Percentiles rank a stretch among this genome's conserved stretches.
Conservation (phyloP, 1,284 basidiomycete genomes). For the Athelia psychrophila region DNA sequence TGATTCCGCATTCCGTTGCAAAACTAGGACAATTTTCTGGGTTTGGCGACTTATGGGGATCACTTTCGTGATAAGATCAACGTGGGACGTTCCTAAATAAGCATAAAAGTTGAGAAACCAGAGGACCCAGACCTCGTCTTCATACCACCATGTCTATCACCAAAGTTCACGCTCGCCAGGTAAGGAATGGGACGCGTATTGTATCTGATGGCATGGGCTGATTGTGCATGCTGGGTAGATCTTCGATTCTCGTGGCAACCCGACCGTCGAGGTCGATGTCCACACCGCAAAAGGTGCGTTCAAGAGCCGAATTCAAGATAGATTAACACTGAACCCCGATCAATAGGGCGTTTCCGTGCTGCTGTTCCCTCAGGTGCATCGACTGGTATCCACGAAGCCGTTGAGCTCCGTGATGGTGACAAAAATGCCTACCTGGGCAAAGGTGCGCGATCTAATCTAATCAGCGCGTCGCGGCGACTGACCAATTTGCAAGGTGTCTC, state of each 20-base stretch:
- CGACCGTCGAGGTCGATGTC: conserved; percentile 95
- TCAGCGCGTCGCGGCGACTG: conserved; percentile 8
- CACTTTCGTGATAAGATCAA: conserved; percentile 4
- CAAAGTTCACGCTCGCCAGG: conserved; percentile 88
- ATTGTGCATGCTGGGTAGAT: conserved; percentile 54
- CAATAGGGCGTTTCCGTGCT: conserved; percentile 87
- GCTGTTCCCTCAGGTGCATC: conserved; percentile 98
- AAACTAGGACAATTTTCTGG: neutral
- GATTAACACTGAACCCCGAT: conserved; percentile 3
- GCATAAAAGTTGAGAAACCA: conserved; percentile 55
- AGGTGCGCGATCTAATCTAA: conserved; percentile 46
- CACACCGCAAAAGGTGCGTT: conserved; percentile 78
- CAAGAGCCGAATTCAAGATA: neutral
- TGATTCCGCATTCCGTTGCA: neutral
- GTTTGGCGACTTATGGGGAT: neutral
- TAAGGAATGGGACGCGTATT: conserved; percentile 31
- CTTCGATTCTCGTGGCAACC: conserved; percentile 96
- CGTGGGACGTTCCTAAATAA: neutral
- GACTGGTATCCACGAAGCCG: conserved; percentile 97
- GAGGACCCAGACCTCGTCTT: neutral
- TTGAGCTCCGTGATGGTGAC: conserved; percentile 97
- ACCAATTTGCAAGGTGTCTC: conserved; percentile 62
- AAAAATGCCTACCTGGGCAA: conserved; percentile 95
- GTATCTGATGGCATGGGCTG: neutral
- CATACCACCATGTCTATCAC: conserved; percentile 75